phyloP scores from a whole-genome alignment of 768 basidiomycete species.

The Phylloporus arenicola region DNA sequence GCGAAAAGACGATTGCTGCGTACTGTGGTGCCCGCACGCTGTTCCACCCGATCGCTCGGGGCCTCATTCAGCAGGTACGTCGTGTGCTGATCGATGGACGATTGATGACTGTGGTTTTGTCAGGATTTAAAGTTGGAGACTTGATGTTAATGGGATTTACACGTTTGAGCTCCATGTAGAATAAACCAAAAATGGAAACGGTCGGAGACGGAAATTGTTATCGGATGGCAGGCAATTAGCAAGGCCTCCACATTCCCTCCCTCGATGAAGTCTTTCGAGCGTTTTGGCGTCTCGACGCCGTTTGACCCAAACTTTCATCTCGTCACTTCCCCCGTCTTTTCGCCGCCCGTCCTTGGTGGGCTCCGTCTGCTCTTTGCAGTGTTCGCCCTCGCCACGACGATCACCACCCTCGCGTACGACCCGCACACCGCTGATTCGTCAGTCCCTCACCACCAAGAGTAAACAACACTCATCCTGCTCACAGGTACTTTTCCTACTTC shows the following conservation, averaged over 20 bases:
- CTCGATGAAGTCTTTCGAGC: constrained; percentile 3
- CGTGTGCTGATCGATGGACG: background rate
- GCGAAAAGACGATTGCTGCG: constrained; percentile 30
- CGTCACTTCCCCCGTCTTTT: constrained; percentile 41
- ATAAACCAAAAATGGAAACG: too few relatives aligned
- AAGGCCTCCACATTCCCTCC: background rate
- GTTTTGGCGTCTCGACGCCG: constrained; percentile 34
- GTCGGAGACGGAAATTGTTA: background rate
- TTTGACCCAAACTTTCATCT: constrained; percentile 36
- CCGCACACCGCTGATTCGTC: constrained; percentile 28
- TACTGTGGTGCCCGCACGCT: constrained; percentile 29
- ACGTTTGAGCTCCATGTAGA: too few relatives aligned
- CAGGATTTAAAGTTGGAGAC: background rate
- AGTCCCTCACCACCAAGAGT: constrained; percentile 23
- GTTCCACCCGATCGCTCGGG: constrained; percentile 50
- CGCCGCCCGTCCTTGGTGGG: constrained; percentile 38
- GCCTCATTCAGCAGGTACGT: constrained; percentile 45
- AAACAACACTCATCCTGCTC: background rate
- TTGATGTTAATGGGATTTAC: too few relatives aligned
- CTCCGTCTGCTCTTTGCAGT: constrained; percentile 46
- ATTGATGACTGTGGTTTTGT: background rate
- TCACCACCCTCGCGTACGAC: constrained; percentile 28
- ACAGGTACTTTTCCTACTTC: constrained; percentile 61
- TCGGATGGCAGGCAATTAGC: too few relatives aligned
- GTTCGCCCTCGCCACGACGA: constrained; percentile 41